These are phyloP conservation scores for Nepenthes alata DNA, from an alignment of 179 eudicot genomes.

Conservation along the genomic window DNA sequence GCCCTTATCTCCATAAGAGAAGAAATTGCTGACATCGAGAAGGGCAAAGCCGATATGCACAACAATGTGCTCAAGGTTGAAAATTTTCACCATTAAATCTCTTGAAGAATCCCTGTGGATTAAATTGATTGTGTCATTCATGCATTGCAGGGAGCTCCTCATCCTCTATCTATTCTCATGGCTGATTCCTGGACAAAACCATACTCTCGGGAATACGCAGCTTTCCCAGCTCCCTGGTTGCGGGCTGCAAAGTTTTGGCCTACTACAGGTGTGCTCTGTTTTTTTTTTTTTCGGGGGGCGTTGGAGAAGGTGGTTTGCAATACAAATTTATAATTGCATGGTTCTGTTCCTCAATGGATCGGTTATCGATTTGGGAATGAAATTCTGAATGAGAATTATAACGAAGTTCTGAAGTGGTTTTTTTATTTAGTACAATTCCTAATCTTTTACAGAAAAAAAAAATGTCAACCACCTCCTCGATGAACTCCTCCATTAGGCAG, in stretches of 20 bases:
- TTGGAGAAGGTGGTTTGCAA: too few species aligned
- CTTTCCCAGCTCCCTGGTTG: constrained; percentile 91
- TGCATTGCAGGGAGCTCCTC: constrained; percentile 78
- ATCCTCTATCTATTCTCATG: constrained; percentile 86
- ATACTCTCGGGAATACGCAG: constrained; percentile 85
- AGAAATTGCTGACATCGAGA: constrained; percentile 83
- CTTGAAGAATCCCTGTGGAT: not conserved
- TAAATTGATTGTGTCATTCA: constrained; percentile 11
- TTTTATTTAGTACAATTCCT: too few species aligned
- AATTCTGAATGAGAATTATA: too few species aligned
- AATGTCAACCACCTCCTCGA: too few species aligned
- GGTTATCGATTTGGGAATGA: too few species aligned
- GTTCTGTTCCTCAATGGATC: too few species aligned
- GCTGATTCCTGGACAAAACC: constrained; percentile 89
- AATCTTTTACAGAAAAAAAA: too few species aligned
- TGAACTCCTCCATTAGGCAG: too few species aligned
- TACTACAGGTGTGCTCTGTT: constrained; percentile 46
- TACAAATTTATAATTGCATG: too few species aligned
- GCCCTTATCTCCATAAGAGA: constrained; percentile 87
- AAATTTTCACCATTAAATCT: not conserved
- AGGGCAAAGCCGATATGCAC: constrained; percentile 70
- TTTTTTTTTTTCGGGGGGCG: too few species aligned
- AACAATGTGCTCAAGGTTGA: constrained; percentile 92
- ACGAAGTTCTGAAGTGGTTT: too few species aligned
- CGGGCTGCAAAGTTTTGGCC: constrained; percentile 92